phyloP scores from a whole-genome alignment of 306 rosid species.

The Alnus rubra region DNA sequence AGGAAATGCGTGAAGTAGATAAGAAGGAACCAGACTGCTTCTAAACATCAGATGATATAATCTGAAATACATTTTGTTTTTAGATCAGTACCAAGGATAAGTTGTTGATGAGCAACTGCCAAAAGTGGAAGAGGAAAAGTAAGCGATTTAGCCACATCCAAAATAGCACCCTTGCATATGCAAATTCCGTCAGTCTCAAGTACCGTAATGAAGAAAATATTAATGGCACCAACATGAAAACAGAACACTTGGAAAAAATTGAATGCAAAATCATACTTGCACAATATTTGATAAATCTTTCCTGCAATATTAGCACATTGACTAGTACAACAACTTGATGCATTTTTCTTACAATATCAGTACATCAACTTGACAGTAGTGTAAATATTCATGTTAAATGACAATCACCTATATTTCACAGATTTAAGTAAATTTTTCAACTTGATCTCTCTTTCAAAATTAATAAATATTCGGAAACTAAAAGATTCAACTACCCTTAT shows the following conservation, averaged over 20 bases:
- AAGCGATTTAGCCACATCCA: slow-evolving; percentile 76
- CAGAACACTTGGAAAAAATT: neutral
- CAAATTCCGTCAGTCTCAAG: slow-evolving; percentile 20
- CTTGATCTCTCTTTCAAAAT: neutral
- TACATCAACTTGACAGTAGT: neutral
- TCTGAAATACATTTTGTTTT: slow-evolving; percentile 14
- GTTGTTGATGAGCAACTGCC: slow-evolving; percentile 84
- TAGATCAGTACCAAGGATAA: slow-evolving; percentile 62
- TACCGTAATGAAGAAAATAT: slow-evolving; percentile 18
- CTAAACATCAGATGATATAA: slow-evolving; percentile 23
- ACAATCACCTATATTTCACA: neutral
- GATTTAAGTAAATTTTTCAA: neutral
- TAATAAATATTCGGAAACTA: neutral
- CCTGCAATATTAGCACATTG: neutral
- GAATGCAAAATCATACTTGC: slow-evolving; percentile 12
- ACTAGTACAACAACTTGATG: slow-evolving; percentile 13
- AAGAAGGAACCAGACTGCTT: slow-evolving; percentile 29
- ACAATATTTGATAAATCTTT: slow-evolving; percentile 16
- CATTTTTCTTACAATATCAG: neutral
- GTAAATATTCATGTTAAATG: neutral
- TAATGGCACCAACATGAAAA: slow-evolving; percentile 14
- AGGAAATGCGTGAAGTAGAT: slow-evolving; percentile 25
- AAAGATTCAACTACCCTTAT: neutral
- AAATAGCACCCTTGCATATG: slow-evolving; percentile 59
- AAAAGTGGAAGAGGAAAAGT: slow-evolving; percentile 85